Percentiles rank a stretch among this genome's conserved stretches.
Evolutionary conservation across 257 asterid species (phyloP).

Genomic region (Ophiorrhiza pumila): DNA sequence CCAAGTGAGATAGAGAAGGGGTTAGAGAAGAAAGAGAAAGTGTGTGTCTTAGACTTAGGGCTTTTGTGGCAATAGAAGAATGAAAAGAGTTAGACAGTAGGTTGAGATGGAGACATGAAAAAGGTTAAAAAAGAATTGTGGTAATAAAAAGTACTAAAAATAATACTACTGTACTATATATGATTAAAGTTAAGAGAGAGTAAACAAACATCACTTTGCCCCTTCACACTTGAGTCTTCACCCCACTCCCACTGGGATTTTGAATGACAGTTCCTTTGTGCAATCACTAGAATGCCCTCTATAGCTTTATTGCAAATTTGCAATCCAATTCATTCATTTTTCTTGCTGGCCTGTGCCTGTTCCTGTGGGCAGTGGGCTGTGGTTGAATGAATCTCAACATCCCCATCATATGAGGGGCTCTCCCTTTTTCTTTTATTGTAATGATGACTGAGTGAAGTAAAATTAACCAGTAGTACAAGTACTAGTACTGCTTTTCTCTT

Average conservation of each 20-base stretch:
- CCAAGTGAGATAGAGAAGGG: constrained; percentile 28
- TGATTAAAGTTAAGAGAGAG: constrained; percentile 3
- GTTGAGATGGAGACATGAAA: constrained; percentile 58
- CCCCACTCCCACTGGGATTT: constrained; percentile 14
- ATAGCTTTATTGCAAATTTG: background rate
- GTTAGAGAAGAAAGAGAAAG: background rate
- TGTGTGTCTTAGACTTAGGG: constrained; percentile 34
- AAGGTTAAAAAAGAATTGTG: constrained; percentile 35
- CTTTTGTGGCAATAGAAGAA: constrained; percentile 30
- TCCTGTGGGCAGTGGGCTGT: too few species aligned
- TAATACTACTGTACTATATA: background rate
- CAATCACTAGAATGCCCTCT: constrained; percentile 8
- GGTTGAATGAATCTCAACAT: constrained; percentile 4
- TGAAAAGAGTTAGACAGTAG: constrained; percentile 39
- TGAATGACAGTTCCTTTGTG: constrained; percentile 23
- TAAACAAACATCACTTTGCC: constrained; percentile 19
- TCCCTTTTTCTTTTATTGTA: background rate
- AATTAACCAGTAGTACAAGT: background rate
- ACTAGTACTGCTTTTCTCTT: background rate
- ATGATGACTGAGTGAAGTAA: background rate
- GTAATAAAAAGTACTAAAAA: constrained; percentile 3
- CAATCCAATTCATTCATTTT: too few species aligned
- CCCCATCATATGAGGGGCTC: constrained; percentile 4
- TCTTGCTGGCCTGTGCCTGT: too few species aligned
- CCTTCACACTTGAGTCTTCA: constrained; percentile 14